Evolutionary conservation across 1,139 yeast genomes (phyloP).

Genomic region (Pichia sorboxylosa): DNA sequence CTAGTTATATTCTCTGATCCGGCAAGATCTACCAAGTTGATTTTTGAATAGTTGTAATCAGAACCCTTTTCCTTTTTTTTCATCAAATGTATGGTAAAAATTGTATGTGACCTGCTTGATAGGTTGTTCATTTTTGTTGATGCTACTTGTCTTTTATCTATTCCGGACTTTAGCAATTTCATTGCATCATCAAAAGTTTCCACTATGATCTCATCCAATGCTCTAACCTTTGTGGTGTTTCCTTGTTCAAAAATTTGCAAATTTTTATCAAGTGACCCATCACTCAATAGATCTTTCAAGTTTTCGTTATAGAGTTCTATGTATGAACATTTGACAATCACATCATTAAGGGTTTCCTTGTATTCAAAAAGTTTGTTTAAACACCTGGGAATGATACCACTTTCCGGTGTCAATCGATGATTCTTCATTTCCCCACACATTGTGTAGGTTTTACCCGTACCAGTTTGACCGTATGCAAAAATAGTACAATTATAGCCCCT

Average conservation of each 20-base stretch:
- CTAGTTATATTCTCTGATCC: conserved; percentile 71
- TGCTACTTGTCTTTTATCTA: conserved; percentile 50
- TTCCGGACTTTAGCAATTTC: conserved; percentile 40
- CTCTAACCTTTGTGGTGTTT: conserved; percentile 23
- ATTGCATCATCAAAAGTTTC: conserved; percentile 45
- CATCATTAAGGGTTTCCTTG: conserved; percentile 11
- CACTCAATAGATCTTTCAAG: conserved; percentile 45
- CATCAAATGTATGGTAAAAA: conserved; percentile 50
- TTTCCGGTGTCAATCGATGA: conserved; percentile 25
- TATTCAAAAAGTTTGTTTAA: conserved; percentile 39
- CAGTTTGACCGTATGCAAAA: conserved; percentile 84
- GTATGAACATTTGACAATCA: conserved; percentile 50
- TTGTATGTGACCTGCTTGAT: conserved; percentile 65
- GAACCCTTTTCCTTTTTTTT: conserved; percentile 29
- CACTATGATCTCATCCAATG: conserved; percentile 44
- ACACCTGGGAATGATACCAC: conserved; percentile 64
- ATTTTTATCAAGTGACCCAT: conserved; percentile 25
- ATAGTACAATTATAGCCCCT: conserved; percentile 70
- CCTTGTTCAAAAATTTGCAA: conserved; percentile 44
- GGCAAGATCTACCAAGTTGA: conserved; percentile 69
- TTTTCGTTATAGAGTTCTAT: conserved; percentile 69
- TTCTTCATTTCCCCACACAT: conserved; percentile 58
- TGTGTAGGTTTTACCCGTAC: conserved; percentile 80
- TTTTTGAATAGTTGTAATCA: conserved; percentile 45
- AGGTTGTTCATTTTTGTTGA: conserved; percentile 58